phyloP scores from a whole-genome alignment of 768 basidiomycete genomes.

The Dentipellis sp. region DNA sequence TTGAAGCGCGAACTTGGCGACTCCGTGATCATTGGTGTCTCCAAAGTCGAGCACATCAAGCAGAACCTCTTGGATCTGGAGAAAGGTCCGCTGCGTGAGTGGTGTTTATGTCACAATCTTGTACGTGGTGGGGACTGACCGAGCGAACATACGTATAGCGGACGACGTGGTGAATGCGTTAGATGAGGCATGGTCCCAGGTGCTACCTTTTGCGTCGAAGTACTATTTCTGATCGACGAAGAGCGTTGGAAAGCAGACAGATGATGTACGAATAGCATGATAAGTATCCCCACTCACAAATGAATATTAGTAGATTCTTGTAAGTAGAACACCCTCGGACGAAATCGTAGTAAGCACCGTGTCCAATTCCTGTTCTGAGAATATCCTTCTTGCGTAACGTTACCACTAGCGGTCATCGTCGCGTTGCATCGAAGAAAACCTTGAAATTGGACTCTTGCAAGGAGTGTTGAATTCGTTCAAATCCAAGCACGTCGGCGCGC shows the following conservation, averaged over 20 bases:
- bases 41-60: constrained; percentile 46
- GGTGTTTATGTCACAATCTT: neutral
- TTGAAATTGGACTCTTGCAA: too few species aligned
- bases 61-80: constrained; percentile 44
- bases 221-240: constrained; percentile 2
- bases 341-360: too few species aligned
- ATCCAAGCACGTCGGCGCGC: too few species aligned
- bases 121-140: neutral
- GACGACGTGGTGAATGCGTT: constrained; percentile 14
- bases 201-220: constrained; percentile 9
- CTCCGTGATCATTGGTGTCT: constrained; percentile 55
- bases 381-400: too few species aligned
- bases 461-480: too few species aligned
- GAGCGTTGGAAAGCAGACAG: neutral
- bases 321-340: neutral
- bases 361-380: too few species aligned
- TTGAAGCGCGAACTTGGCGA: constrained; percentile 39
- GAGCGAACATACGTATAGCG: constrained; percentile 3
- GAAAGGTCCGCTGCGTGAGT: constrained; percentile 46
- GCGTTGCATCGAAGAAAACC: too few species aligned
- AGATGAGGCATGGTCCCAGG: constrained; percentile 16
- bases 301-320: too few species aligned
- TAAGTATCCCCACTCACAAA: too few species aligned
- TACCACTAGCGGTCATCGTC: too few species aligned
- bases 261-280: too few species aligned